Percentiles rank a stretch among this genome's conserved stretches.
Evolutionary conservation across 2,329 filamentous ascomycete genomes (phyloP).

Genomic region (Teratosphaeria nubilosa): DNA sequence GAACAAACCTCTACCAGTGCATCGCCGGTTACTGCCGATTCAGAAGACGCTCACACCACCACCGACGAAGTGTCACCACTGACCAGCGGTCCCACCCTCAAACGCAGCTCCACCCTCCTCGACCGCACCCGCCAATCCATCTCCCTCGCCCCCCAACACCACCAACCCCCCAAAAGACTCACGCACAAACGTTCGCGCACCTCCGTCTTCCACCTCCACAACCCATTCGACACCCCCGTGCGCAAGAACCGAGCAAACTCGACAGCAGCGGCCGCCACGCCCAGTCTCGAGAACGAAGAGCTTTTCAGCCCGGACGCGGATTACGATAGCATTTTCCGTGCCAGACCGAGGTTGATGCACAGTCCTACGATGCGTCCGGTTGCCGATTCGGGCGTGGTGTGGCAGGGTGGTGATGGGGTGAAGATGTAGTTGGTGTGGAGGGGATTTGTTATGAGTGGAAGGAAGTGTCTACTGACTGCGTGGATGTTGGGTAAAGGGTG

Average conservation of each 20-base stretch:
- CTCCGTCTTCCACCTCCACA: slow-evolving; percentile 37
- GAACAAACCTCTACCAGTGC: background rate
- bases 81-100: background rate
- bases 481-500: no score
- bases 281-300: slow-evolving; percentile 52
- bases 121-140: slow-evolving; percentile 78
- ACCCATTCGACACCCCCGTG: slow-evolving; percentile 43
- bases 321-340: slow-evolving; percentile 75
- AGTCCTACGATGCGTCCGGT: slow-evolving; percentile 49
- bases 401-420: no score
- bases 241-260: slow-evolving; percentile 13
- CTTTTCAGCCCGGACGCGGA: slow-evolving; percentile 63
- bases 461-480: no score
- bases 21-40: background rate
- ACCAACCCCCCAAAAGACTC: slow-evolving; percentile 10
- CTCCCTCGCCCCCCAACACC: slow-evolving; percentile 44
- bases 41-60: background rate
- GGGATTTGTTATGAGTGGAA: no score
- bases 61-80: background rate
- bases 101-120: slow-evolving; percentile 42
- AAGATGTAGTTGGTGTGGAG: background rate
- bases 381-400: slow-evolving; percentile 1
- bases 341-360: slow-evolving; percentile 65
- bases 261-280: slow-evolving; percentile 19
- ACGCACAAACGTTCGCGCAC: slow-evolving; percentile 16